Evolutionary conservation across 768 basidiomycete species (phyloP).

Genomic region (Agaricus bisporus): DNA sequence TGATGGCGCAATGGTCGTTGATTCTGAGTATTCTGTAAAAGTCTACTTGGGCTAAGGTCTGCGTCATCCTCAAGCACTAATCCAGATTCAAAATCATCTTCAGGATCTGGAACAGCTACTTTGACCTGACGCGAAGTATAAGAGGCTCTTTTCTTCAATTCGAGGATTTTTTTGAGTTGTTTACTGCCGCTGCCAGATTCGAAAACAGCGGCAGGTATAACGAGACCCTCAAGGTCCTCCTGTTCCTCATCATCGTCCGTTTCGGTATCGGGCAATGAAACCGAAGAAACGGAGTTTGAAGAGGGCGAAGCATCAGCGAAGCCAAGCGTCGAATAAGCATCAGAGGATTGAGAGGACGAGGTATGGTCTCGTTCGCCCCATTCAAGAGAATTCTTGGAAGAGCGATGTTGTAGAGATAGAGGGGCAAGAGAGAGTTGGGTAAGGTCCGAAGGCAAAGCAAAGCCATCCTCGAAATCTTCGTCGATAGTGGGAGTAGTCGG

Average conservation of each 20-base stretch:
- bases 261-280: conserved; percentile 66
- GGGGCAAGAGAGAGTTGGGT: conserved; percentile 80
- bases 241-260: conserved; percentile 69
- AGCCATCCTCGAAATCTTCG: conserved; percentile 82
- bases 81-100: conserved; percentile 84
- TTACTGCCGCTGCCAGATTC: conserved; percentile 59
- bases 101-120: conserved; percentile 54
- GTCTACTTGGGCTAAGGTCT: conserved; percentile 75
- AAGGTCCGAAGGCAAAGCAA: conserved; percentile 74
- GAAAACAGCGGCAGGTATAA: conserved; percentile 71
- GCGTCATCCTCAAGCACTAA: conserved; percentile 79
- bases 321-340: conserved; percentile 75
- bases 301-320: conserved; percentile 68
- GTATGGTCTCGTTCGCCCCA: conserved; percentile 84
- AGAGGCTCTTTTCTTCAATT: conserved; percentile 50
- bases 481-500: conserved; percentile 37
- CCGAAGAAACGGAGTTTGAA: conserved; percentile 65
- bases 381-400: conserved; percentile 80
- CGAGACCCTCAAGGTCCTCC: conserved; percentile 73
- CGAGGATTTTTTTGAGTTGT: conserved; percentile 44
- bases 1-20: conserved; percentile 35
- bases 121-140: conserved; percentile 34
- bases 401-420: conserved; percentile 64
- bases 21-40: conserved; percentile 45
- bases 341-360: conserved; percentile 81